These are phyloP conservation scores for Punica granatum DNA, from an alignment of 345 rosid species.

Conservation along the genomic window DNA sequence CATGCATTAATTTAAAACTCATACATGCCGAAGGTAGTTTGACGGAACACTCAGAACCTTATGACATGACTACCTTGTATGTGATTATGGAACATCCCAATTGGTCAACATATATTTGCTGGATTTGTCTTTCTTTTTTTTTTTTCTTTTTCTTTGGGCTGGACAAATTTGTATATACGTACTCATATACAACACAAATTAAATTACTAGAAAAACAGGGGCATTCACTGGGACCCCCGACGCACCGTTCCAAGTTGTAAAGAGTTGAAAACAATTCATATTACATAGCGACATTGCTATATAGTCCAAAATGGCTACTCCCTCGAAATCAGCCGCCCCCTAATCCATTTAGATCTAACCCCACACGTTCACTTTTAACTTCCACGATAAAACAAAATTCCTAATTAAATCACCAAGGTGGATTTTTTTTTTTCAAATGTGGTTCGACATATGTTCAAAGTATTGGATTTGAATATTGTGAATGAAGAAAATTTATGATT, in stretches of 20 bases:
- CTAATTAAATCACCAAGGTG: neutral
- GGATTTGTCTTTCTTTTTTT: too few relatives aligned
- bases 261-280: conserved; percentile 15
- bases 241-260: conserved; percentile 16
- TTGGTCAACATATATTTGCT: neutral
- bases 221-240: conserved; percentile 2
- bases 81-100: neutral
- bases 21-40: too few relatives aligned
- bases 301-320: conserved; percentile 13
- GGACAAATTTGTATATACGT: neutral
- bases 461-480: too few relatives aligned
- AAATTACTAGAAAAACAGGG: too few relatives aligned
- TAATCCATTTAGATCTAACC: neutral
- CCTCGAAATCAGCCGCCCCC: conserved; percentile 9
- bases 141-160: too few relatives aligned
- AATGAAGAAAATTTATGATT: too few relatives aligned
- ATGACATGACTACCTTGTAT: too few relatives aligned
- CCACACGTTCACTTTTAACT: neutral
- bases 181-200: too few relatives aligned
- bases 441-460: too few relatives aligned
- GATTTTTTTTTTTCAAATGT: too few relatives aligned
- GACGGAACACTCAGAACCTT: too few relatives aligned
- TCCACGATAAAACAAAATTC: neutral
- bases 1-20: too few relatives aligned
- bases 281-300: neutral